A percentile compares a stretch with the other conserved stretches of the same genome.
These are phyloP conservation scores for Omphalotus olearius DNA, from an alignment of 1,284 basidiomycete species.

Conservation along the genomic window DNA sequence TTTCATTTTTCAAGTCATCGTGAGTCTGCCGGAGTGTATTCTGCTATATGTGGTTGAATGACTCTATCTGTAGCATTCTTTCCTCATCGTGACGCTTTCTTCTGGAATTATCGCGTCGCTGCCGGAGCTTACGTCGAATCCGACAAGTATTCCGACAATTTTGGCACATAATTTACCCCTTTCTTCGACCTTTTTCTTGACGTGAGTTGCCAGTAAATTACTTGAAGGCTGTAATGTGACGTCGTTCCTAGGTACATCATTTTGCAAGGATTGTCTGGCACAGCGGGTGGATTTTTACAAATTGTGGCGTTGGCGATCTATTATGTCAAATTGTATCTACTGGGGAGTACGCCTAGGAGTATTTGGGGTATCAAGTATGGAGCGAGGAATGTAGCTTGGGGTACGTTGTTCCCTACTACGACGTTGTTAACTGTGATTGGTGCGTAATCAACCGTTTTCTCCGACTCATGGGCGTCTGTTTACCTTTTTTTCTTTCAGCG, in stretches of 20 bases:
- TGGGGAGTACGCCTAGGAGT: slow-evolving; percentile 88
- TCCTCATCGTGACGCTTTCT: slow-evolving; percentile 81
- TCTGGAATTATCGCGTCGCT: slow-evolving; percentile 79
- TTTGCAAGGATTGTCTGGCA: slow-evolving; percentile 70
- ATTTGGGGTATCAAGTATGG: slow-evolving; percentile 77
- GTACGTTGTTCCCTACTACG: slow-evolving; percentile 76
- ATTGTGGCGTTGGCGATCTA: slow-evolving; percentile 75
- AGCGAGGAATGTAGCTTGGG: slow-evolving; percentile 71
- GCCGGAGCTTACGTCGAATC: slow-evolving; percentile 55
- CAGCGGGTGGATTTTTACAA: slow-evolving; percentile 79
- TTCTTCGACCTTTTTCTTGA: slow-evolving; percentile 93
- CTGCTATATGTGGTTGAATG: too few relatives aligned
- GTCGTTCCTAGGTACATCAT: slow-evolving; percentile 49
- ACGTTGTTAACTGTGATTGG: slow-evolving; percentile 79
- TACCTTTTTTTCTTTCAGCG: slow-evolving; percentile 30
- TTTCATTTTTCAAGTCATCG: slow-evolving; percentile 90
- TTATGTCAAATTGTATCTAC: slow-evolving; percentile 81
- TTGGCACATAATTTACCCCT: slow-evolving; percentile 77
- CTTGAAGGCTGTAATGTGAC: too few relatives aligned
- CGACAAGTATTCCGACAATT: slow-evolving; percentile 57
- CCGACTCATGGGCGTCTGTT: too few relatives aligned
- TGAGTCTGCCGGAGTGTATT: slow-evolving; percentile 36
- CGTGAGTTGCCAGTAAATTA: slow-evolving; percentile 40
- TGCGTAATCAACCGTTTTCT: slow-evolving; percentile 31
- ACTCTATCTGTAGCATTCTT: slow-evolving; percentile 85